phyloP scores from a whole-genome alignment of 805 yeast species.

The Saturnispora kantuleensis region DNA sequence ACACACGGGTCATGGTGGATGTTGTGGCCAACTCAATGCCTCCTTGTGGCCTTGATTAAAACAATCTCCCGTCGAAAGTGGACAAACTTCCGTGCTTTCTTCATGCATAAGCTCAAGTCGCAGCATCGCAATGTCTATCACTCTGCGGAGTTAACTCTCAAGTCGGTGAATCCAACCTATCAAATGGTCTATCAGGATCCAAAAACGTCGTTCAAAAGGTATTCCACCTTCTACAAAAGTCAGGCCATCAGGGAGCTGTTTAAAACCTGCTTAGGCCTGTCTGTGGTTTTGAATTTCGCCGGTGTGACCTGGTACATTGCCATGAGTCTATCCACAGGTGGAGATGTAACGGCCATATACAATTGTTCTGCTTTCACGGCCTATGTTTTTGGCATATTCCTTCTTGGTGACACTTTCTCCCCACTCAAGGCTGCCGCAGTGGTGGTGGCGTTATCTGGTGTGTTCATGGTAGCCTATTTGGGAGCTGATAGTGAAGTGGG shows the following conservation, averaged over 20 bases:
- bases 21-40: slow-evolving; percentile 61
- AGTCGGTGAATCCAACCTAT: slow-evolving; percentile 22
- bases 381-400: slow-evolving; percentile 69
- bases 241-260: slow-evolving; percentile 41
- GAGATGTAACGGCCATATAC: slow-evolving; percentile 84
- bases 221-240: slow-evolving; percentile 30
- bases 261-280: slow-evolving; percentile 33
- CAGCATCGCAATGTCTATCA: slow-evolving; percentile 35
- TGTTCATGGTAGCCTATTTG: slow-evolving; percentile 66
- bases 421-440: slow-evolving; percentile 61
- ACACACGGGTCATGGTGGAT: slow-evolving; percentile 76
- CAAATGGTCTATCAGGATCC: slow-evolving; percentile 23
- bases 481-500: slow-evolving; percentile 25
- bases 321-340: slow-evolving; percentile 68
- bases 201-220: slow-evolving; percentile 19
- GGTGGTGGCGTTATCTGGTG: slow-evolving; percentile 62
- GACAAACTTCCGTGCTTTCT: no score
- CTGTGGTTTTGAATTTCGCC: slow-evolving; percentile 57
- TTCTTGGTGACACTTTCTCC: slow-evolving; percentile 56
- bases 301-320: slow-evolving; percentile 84
- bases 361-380: slow-evolving; percentile 88
- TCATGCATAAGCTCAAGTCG: slow-evolving; percentile 20
- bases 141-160: slow-evolving; percentile 27
- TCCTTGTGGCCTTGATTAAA: slow-evolving; percentile 38
- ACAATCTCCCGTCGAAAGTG: slow-evolving; percentile 16